Conservation (phyloP, 352 stramenopile species). For the Globisporangium echinulatum region DNA sequence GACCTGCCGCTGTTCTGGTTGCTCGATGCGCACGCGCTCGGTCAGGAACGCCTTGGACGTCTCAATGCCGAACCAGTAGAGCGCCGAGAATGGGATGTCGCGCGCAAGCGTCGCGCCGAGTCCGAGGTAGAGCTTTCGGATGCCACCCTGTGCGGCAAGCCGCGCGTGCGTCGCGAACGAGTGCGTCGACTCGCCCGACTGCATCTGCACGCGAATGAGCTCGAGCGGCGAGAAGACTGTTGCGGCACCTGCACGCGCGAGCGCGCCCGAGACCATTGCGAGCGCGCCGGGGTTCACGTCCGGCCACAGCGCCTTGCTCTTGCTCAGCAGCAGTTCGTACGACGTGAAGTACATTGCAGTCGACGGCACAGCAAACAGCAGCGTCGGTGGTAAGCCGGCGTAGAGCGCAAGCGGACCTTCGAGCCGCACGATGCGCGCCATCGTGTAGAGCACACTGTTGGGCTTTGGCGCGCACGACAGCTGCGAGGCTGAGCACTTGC, state of each 20-base stretch:
- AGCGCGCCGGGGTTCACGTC: conserved; percentile 30
- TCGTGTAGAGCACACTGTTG: conserved; percentile 51
- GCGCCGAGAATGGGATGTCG: conserved; percentile 92
- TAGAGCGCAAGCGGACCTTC: conserved; percentile 68
- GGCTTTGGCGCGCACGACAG: conserved; percentile 32
- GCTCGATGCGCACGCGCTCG: conserved; percentile 17
- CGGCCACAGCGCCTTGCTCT: conserved; percentile 30
- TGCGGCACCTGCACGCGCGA: conserved; percentile 44
- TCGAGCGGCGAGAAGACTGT: conserved; percentile 83
- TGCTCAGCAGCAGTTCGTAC: conserved; percentile 79
- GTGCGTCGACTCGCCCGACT: conserved; percentile 48
- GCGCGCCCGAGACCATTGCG: conserved; percentile 40
- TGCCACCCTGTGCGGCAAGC: conserved; percentile 30
- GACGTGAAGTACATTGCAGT: conserved; percentile 92
- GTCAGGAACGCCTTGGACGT: conserved; percentile 51
- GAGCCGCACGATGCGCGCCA: conserved; percentile 53
- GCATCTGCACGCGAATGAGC: conserved; percentile 84
- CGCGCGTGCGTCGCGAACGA: conserved; percentile 42
- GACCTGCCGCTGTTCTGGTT: conserved; percentile 27
- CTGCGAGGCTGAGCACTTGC: conserved; percentile 42
- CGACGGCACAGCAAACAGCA: conserved; percentile 90
- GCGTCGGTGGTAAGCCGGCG: conserved; percentile 78
- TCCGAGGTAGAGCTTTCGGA: conserved; percentile 52
- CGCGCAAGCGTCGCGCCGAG: conserved; percentile 87
- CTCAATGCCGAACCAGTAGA: conserved; percentile 94